phyloP scores from a whole-genome alignment of 2,329 filamentous ascomycete genomes.

The Cadophora gregata region DNA sequence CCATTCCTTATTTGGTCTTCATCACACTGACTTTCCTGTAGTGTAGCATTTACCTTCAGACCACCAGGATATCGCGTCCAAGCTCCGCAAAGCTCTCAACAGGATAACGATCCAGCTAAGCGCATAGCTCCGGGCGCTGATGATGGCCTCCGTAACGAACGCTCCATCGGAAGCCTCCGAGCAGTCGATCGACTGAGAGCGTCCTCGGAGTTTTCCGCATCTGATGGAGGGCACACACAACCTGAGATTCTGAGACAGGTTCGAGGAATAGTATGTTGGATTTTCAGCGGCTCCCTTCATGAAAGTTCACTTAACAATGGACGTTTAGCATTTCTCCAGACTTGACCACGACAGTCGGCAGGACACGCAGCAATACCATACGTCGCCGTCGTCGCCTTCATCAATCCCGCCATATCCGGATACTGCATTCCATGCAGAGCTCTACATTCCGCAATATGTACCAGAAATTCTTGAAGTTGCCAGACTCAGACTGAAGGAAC shows the following conservation, averaged over 20 bases:
- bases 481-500: neutral
- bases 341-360: neutral
- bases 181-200: neutral
- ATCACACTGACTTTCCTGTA: neutral
- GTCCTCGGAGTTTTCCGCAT: constrained; percentile 1
- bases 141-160: neutral
- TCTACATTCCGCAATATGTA: constrained; percentile 7
- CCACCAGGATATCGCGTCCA: neutral
- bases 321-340: constrained; percentile 1
- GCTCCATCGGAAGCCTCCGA: neutral
- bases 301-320: neutral
- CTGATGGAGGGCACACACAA: constrained; percentile 17
- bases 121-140: neutral
- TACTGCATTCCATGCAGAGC: too few species aligned
- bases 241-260: neutral
- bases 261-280: neutral
- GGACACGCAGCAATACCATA: constrained; percentile 14
- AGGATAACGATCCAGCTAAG: neutral
- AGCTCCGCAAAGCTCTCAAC: neutral
- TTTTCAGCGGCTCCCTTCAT: neutral
- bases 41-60: constrained; percentile 7
- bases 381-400: neutral
- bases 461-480: constrained; percentile 4
- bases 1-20: neutral
- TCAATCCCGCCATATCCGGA: neutral